phyloP scores from a whole-genome alignment of 108 stramenopile species.

The Pseudonitzschia multiseries region DNA sequence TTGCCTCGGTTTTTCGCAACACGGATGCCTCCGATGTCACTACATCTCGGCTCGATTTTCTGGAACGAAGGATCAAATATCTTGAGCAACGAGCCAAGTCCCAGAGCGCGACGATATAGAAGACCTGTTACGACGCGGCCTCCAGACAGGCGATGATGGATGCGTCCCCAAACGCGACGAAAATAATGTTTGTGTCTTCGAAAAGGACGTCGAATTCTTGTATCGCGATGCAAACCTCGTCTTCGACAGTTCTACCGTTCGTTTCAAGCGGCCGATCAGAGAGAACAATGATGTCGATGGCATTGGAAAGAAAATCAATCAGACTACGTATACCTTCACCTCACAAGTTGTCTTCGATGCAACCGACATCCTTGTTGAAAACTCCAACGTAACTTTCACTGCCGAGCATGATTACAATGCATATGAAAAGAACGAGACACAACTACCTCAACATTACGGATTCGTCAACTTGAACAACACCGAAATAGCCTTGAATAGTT shows the following conservation, averaged over 20 bases:
- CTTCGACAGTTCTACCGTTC: constrained; percentile 6
- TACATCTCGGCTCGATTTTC: not conserved
- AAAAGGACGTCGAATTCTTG: constrained; percentile 2
- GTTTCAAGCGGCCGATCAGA: not conserved
- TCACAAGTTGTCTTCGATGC: constrained; percentile 8
- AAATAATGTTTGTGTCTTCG: constrained; percentile 2
- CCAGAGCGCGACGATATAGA: not conserved
- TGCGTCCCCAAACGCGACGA: not conserved
- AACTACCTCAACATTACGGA: not conserved
- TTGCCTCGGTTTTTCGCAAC: not conserved
- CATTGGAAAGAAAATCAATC: not conserved
- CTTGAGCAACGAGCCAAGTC: not conserved
- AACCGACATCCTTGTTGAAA: not conserved
- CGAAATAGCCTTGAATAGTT: not conserved
- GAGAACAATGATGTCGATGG: not conserved
- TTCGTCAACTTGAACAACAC: constrained; percentile 4
- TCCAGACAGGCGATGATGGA: not conserved
- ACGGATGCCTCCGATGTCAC: not conserved
- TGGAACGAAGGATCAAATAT: not conserved
- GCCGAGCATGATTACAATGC: not conserved
- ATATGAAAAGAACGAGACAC: not conserved
- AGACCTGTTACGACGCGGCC: not conserved
- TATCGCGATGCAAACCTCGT: not conserved
- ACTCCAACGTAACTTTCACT: not conserved
- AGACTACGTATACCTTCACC: not conserved